Conservation (phyloP, 768 basidiomycete genomes). For the Tulasnella sp. region DNA sequence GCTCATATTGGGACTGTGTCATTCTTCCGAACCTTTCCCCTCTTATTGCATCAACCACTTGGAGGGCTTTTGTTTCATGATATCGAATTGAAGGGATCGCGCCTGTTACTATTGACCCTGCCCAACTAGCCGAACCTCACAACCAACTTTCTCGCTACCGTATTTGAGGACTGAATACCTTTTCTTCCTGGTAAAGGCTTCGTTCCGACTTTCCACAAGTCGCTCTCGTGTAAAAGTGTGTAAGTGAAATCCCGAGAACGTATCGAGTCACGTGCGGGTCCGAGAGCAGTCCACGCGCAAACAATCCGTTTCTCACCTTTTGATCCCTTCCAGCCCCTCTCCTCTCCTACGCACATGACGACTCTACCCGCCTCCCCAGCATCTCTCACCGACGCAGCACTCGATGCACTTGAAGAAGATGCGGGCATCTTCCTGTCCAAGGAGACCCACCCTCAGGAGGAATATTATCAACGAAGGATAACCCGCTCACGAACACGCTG, state of each 20-base stretch:
- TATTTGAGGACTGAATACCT: too few relatives aligned
- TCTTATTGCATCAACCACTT: background rate
- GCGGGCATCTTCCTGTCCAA: slow-evolving; percentile 20
- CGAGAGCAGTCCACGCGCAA: background rate
- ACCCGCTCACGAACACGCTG: background rate
- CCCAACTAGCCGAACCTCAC: too few relatives aligned
- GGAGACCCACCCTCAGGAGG: background rate
- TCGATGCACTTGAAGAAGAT: slow-evolving; percentile 22
- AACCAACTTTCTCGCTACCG: too few relatives aligned
- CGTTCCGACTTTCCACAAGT: too few relatives aligned
- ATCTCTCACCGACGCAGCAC: slow-evolving; percentile 5
- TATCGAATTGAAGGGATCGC: too few relatives aligned
- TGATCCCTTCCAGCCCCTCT: background rate
- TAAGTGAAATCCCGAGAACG: too few relatives aligned
- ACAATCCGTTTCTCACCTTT: slow-evolving; percentile 12
- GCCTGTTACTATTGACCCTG: too few relatives aligned
- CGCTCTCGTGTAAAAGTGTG: too few relatives aligned
- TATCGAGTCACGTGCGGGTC: background rate
- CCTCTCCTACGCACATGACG: background rate
- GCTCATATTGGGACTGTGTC: too few relatives aligned
- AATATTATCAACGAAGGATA: slow-evolving; percentile 16
- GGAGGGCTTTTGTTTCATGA: too few relatives aligned
- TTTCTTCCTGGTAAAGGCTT: too few relatives aligned
- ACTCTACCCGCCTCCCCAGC: slow-evolving; percentile 5
- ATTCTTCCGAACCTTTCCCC: background rate